phyloP scores from a whole-genome alignment of 169 alveolate species.

The Plasmodium adleri region DNA sequence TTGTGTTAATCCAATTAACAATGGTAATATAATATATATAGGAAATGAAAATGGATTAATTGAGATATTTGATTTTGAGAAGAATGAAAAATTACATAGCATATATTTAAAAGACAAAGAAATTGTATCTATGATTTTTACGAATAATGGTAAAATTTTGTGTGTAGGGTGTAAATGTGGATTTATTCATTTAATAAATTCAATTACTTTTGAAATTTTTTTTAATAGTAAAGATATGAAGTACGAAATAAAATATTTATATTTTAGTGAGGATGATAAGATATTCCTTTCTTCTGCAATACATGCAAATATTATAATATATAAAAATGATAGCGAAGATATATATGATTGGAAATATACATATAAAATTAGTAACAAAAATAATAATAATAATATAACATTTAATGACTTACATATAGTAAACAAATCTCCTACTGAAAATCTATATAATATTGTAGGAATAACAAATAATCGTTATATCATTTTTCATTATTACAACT shows the following conservation, averaged over 20 bases:
- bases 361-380: slow-evolving; percentile 58
- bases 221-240: slow-evolving; percentile 70
- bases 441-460: slow-evolving; percentile 38
- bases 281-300: slow-evolving; percentile 32
- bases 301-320: slow-evolving; percentile 62
- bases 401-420: slow-evolving; percentile 48
- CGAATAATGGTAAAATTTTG: slow-evolving; percentile 36
- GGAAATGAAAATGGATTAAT: slow-evolving; percentile 58
- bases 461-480: slow-evolving; percentile 52
- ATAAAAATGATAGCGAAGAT: slow-evolving; percentile 24
- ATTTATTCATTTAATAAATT: slow-evolving; percentile 23
- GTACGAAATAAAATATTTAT: slow-evolving; percentile 40
- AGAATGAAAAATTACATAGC: slow-evolving; percentile 25
- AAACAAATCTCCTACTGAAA: slow-evolving; percentile 3
- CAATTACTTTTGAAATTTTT: slow-evolving; percentile 13
- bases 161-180: slow-evolving; percentile 75
- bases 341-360: slow-evolving; percentile 48
- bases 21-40: slow-evolving; percentile 43
- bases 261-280: slow-evolving; percentile 69
- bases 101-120: slow-evolving; percentile 35
- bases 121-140: slow-evolving; percentile 47
- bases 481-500: slow-evolving; percentile 57
- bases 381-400: slow-evolving; percentile 37
- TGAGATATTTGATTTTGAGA: slow-evolving; percentile 68
- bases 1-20: slow-evolving; percentile 30